Evolutionary conservation across 129 eudicot genomes (phyloP), one percentile per base, ranked within the genome.

Genomic region (Flaveria linearis): DNA sequence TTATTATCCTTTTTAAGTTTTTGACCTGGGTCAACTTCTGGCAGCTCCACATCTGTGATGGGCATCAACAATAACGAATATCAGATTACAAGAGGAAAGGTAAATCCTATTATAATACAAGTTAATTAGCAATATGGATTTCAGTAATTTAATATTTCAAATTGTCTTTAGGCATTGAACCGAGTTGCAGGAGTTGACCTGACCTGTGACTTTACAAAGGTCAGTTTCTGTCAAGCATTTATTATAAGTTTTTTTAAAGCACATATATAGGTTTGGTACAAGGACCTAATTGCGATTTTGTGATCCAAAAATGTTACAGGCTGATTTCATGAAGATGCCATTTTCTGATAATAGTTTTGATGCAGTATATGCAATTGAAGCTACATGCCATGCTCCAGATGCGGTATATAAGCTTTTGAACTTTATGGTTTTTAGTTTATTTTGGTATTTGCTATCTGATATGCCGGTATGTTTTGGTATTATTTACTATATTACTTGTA

Each of bases 311-410:
- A 53, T 64, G 28, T 1, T 87, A 78, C 97, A 94, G 99, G 99
- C 92, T 56, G 99, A 91, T 79, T 94, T 94, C 84, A 94, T 91
- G 98, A 88, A 89, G 77, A 91, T 91, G 97, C 97, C 98, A 66
- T 91, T 94, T 74, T 79, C 91, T 46, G 97, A 94, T 46, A 83
- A 87, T 73, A 85, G 76, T 78, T 94, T 83, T 71, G 98, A 94
- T 84, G 97, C 97, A 52, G 93, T 91, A 17, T 94, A 90, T 80
- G 98, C 98, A 51, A 94, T 91, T 63, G 97, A 89, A 58, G 97
- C 97, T 73, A 92, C 96, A 23, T 89, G 97, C 74, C 97, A 92
- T 80, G 99, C 97, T 62, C 99, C 99, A 49, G 92, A 94, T 78
- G 93, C 94, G 69, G 97, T 91, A 87, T 57, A 76, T 71, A 76